Evolutionary conservation across 352 stramenopile species (phyloP), one percentile per base, ranked within the genome.

Genomic region (Phytophthora pseudosyringae): DNA sequence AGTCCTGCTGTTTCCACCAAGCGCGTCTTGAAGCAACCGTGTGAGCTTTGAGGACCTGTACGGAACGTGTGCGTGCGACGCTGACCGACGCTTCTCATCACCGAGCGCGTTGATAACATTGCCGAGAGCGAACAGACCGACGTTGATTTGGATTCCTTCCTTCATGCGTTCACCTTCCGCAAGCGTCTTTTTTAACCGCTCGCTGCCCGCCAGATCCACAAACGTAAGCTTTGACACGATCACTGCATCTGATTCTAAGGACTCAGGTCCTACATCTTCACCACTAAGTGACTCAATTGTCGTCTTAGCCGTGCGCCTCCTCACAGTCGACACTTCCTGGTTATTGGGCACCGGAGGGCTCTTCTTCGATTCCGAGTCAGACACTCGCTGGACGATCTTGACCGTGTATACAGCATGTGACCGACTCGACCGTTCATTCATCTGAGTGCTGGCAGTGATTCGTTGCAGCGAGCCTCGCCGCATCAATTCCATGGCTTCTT

Each of bases 121-220:
- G 21, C 88, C 88, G 0, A 96, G 68, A 15, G 88, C 88, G 4
- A 96, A 72, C 4, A 96, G 53, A 8, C 88, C 88, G 4, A 95
- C 83, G 31, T 96, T 96, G 51, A 96, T 96, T 61, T 96, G 86
- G 45, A 96, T 96, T 0, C 88, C 88, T 60, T 96, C 88, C 62
- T 95, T 96, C 88, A 96, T 96, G 1, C 88, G 75, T 47, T 80
- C 84, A 18, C 88, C 88, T 64, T 93, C 88, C 10, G 88, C 87
- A 49, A 83, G 81, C 2, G 88, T 96, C 57, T 89, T 91, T 59
- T 96, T 96, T 1, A 96, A 53, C n/a, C 88, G 71, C 50, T 96
- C 88, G 38, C 88, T 96, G 11, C 88, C 88, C 29, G 88, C 88
- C 9, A 96, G 72, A 70, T 96, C 88, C 13, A 96, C 88, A 54